Evolutionary conservation across 192 early-diverging fungal genomes (phyloP), one percentile per base, ranked within the genome.

Genomic region (Piromyces sp.): DNA sequence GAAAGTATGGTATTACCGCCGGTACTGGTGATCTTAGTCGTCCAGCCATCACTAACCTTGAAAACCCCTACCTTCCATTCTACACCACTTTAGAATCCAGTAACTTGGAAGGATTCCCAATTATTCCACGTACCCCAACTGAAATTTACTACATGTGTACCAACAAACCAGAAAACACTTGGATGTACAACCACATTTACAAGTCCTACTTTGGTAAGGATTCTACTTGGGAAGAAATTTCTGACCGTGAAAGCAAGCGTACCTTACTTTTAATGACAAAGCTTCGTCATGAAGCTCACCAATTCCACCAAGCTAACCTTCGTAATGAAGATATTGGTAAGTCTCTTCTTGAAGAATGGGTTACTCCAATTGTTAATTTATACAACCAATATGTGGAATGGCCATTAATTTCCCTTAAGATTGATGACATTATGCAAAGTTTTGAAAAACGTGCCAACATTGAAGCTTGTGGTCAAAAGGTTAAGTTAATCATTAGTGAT

Each of bases 231-330:
- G 38, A 87, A 26, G 79, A 87, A 37, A 85, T 87, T 38, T 30
- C 87, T 17, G 33, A 86, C 28, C 82, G 85, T 79, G 85, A 86
- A 82, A 80, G 37, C 19, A 80, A 86, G 6, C 85, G 85, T 79
- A 83, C 81, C 0, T 30, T 86, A 28, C 30, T 58, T 30, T 78
- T 85, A 84, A 80, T 86, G 30, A 28, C 87, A 37, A 79, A 81
- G 29, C 83, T 86, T 30, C 83, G 83, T 28, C 86, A 84, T 17
- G 85, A 87, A 79, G 30, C 38, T 17, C 84, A 85, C 58, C 86
- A 87, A 86, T 86, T 86, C 78, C 85, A 86, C 40, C 85, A 86
- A 84, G 85, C 85, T n/a, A 86, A 86, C 80, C 33, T 86, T 78
- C n/a, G 85, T 17, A 85, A 38, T 30, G 30, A 38, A 38, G 37